Base-by-base conservation (phyloP, 2,329 filamentous ascomycete species). In the Microcyclosporella mali region DNA sequence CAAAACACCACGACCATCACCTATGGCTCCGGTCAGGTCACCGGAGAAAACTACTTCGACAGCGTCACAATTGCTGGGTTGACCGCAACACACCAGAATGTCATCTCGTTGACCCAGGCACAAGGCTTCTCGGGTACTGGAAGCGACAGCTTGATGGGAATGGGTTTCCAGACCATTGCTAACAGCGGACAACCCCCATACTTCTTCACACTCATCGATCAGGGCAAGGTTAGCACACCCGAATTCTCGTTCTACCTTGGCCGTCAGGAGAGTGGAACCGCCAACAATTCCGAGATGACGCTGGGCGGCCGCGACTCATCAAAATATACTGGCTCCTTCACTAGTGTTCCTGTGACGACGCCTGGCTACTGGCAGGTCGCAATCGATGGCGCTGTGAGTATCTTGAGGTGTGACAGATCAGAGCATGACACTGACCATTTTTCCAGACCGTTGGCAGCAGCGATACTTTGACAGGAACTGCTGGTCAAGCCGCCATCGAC, bases 231-330 rank as follows among this genome's bases (percentile, higher is more conserved):
- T 40, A 46, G 30, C 38, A 48, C 46, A 15, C 47, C 49, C n/a
- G 56, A 58, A 36, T 59, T 59, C 50, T 53, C 49, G 25, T 59
- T 58, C 47, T 58, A 58, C 33, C 56, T 59, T 15, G 54, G 56
- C 12, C 56, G 56, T 30, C 41, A 43, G 11, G 43, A 45, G 25
- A 45, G 41, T 40, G 45, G 44, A 39, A 59, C 54, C 8, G 40
- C 35, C 3, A 37, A 34, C 30, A 48, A 47, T n/a, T 51, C 45
- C 40, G 56, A 58, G 33, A 32, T 59, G 37, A 55, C 55, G 10
- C 46, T 58, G 4, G 56, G 56, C 16, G 56, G 56, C 29, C 52
- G 54, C 27, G 53, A 59, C 38, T 30, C 33, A 3, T 31, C 30
- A 19, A 48, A 49, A 12, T 59, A 52, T 38, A 56, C 51, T 12